Conservation (phyloP, 257 asterid species). For the Solanum commersonii region DNA sequence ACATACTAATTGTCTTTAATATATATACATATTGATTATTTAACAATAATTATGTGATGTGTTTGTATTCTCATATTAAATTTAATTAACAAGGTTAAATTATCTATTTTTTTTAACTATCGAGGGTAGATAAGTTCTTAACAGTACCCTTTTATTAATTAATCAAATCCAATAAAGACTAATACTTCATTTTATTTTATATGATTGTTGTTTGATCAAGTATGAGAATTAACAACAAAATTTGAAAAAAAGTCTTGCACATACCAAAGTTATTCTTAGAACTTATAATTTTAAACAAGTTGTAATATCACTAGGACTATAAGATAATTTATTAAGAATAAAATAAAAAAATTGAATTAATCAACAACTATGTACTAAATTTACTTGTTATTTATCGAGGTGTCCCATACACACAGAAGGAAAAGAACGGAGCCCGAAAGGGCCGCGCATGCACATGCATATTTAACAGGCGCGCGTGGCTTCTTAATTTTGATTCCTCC, state of each 20-base stretch:
- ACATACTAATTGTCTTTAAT: neutral
- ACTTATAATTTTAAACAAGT: neutral
- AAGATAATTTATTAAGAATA: neutral
- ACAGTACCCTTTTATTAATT: neutral
- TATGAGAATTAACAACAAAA: neutral
- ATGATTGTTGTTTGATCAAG: neutral
- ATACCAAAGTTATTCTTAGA: neutral
- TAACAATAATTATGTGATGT: no score
- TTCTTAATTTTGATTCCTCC: neutral
- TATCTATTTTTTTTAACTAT: neutral
- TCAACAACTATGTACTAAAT: no score
- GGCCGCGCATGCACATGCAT: neutral
- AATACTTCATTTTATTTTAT: neutral
- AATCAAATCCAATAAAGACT: neutral
- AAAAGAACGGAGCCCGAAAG: neutral
- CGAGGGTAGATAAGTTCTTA: neutral
- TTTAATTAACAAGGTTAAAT: neutral
- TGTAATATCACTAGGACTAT: neutral
- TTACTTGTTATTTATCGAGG: no score
- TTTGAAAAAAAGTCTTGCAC: neutral
- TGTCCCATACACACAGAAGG: neutral
- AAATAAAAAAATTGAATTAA: neutral
- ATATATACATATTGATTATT: no score
- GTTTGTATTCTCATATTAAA: no score
- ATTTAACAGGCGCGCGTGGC: constrained; percentile 36